Base-by-base conservation (phyloP, 495 filamentous ascomycete species). In the Cudoniella acicularis region DNA sequence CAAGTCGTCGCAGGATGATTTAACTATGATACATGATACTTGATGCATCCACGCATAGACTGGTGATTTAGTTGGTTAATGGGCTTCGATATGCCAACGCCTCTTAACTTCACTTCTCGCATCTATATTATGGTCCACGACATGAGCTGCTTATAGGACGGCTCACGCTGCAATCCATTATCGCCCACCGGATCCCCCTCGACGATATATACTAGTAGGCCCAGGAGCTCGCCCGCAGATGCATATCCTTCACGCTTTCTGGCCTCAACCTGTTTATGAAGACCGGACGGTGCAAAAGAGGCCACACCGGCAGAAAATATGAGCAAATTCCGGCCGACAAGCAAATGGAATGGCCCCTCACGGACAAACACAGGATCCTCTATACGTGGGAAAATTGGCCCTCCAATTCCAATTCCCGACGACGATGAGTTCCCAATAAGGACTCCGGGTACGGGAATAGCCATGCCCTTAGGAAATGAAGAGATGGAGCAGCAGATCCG, bases 301-400 rank as follows among this genome's bases (percentile, higher is more conserved):
- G 3, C 17, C 36, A n/a, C 25, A 43, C 42, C 56, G 49, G 27
- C 49, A 56, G 2, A 3, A 27, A 41, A 24, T n/a, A 59, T 66
- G 64, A 66, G 57, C 40, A 63, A 59, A 61, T 58, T 57, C 47
- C 27, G 50, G 40, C 30, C 48, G 23, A 1, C 52, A 30, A 59
- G 52, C 40, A 61, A 51, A 56, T 67, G 62, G 65, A 60, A 63
- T 21, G 50, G 13, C 18, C 52, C 54, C 18, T 18, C 23, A 20
- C 30, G 56, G 20, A 50, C 49, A 1, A 61, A 63, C 55, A 63
- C 61, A 26, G 52, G 57, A 52, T 64, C 61, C 26, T 67, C 67
- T 10, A 73, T 81, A 49, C 73, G 78, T 42, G 77, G 77, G 26
- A 79, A 75, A 66, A 82, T 81, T 42, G 81, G 77, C 17, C 73